phyloP scores from a whole-genome alignment of 805 yeast species.

The Candida andamanensis region DNA sequence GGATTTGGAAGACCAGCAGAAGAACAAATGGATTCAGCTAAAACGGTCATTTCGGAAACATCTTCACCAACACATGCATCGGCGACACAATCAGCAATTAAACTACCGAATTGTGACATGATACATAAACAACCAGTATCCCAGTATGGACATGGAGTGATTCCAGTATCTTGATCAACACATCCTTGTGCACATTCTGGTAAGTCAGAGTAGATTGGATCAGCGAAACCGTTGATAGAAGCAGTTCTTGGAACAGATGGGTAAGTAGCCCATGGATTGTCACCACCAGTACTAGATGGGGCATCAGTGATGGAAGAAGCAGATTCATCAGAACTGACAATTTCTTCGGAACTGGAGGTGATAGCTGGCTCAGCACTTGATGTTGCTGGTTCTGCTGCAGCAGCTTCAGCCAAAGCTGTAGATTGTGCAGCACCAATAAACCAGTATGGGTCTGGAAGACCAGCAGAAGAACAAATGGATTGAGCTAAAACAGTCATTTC shows the following conservation, averaged over 20 bases:
- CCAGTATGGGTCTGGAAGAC: slow-evolving; percentile 17
- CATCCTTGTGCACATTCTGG: slow-evolving; percentile 41
- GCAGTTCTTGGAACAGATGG: slow-evolving; percentile 45
- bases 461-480: slow-evolving; percentile 14
- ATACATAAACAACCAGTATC: slow-evolving; percentile 43
- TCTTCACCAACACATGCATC: slow-evolving; percentile 29
- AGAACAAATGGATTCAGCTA: slow-evolving; percentile 28
- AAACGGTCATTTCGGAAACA: slow-evolving; percentile 21
- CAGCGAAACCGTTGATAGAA: slow-evolving; percentile 44
- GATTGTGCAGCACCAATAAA: slow-evolving; percentile 23
- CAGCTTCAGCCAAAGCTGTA: slow-evolving; percentile 13
- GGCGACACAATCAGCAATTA: slow-evolving; percentile 33
- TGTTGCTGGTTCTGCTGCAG: slow-evolving; percentile 13
- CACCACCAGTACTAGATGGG: slow-evolving; percentile 4
- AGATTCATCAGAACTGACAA: slow-evolving; percentile 3
- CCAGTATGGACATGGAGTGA: slow-evolving; percentile 42
- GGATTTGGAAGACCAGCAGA: slow-evolving; percentile 23
- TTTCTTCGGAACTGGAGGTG: slow-evolving; percentile 6
- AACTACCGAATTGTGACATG: slow-evolving; percentile 25
- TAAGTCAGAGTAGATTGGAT: slow-evolving; percentile 29
- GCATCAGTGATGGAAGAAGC: slow-evolving; percentile 9
- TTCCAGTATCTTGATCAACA: slow-evolving; percentile 27
- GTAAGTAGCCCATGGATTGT: slow-evolving; percentile 31
- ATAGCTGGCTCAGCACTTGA: slow-evolving; percentile 15
- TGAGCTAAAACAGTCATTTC: slow-evolving; percentile 25